phyloP scores from a whole-genome alignment of 176 grass and related monocot species.

The Aegilops longissima region DNA sequence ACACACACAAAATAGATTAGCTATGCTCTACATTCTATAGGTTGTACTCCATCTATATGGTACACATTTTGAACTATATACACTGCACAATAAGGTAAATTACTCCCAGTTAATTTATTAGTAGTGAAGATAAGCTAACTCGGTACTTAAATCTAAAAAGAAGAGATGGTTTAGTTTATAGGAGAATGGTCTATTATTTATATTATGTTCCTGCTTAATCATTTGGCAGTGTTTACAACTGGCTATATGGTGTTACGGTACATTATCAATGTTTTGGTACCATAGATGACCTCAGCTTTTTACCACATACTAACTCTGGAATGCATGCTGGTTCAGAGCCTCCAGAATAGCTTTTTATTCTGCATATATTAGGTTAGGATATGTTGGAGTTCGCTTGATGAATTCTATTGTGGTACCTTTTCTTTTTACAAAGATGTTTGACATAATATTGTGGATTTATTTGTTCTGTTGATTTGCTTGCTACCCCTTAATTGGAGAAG shows the following conservation, averaged over 20 bases:
- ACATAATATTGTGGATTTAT: not conserved
- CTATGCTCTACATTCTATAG: not conserved
- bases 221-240: not conserved
- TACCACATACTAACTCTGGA: not conserved
- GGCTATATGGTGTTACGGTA: not conserved
- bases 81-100: not conserved
- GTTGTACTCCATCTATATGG: not conserved
- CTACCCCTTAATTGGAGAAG: not conserved
- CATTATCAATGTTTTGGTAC: not conserved
- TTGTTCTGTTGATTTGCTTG: conserved; percentile 9
- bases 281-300: not conserved
- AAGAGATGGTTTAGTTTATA: not conserved
- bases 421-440: not conserved
- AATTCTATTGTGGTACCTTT: not conserved
- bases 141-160: not conserved
- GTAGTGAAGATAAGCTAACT: not conserved
- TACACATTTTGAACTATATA: not conserved
- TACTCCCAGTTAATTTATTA: not conserved
- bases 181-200: not conserved
- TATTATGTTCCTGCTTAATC: not conserved
- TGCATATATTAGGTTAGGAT: conserved; percentile 15
- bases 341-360: conserved; percentile 20
- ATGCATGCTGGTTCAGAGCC: not conserved
- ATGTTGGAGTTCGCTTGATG: not conserved
- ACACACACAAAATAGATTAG: not conserved